These are phyloP conservation scores for Hemisphaericaspora lyxosophila DNA, from an alignment of 1,139 yeast genomes.

Conservation along the genomic window DNA sequence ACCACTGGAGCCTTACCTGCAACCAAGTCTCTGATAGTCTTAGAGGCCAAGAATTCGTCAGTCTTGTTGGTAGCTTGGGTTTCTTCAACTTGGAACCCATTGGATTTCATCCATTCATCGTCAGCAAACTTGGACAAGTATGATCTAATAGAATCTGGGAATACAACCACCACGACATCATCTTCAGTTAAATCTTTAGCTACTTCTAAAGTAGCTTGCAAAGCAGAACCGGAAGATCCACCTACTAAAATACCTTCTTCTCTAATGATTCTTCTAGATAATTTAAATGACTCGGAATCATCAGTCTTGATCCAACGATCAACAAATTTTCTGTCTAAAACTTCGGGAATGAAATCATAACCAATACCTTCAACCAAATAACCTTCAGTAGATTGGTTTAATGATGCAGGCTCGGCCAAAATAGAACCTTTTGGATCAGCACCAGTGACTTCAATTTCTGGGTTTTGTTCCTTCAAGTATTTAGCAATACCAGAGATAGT, in stretches of 20 bases:
- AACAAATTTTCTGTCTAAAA: constrained; percentile 62
- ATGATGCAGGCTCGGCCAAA: constrained; percentile 75
- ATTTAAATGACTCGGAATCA: constrained; percentile 75
- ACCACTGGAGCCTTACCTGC: constrained; percentile 74
- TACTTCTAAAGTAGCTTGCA: constrained; percentile 76
- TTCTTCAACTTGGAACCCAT: constrained; percentile 62
- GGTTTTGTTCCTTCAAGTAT: constrained; percentile 72
- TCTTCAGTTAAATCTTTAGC: constrained; percentile 70
- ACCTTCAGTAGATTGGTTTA: constrained; percentile 58
- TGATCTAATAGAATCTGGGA: constrained; percentile 88
- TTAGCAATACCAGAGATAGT: constrained; percentile 76
- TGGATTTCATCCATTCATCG: constrained; percentile 87
- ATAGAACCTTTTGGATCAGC: constrained; percentile 91
- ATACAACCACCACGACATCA: constrained; percentile 75
- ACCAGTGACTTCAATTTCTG: constrained; percentile 62
- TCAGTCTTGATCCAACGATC: constrained; percentile 88
- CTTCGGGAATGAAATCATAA: constrained; percentile 85
- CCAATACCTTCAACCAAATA: constrained; percentile 93
- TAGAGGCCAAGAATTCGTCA: constrained; percentile 48
- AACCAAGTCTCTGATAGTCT: constrained; percentile 66
- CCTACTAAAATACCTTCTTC: constrained; percentile 90
- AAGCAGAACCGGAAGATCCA: constrained; percentile 84
- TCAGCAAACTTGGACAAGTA: constrained; percentile 86
- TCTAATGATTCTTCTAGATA: constrained; percentile 78
- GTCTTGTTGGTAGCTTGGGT: constrained; percentile 46